phyloP scores from a whole-genome alignment of 495 filamentous ascomycete species.

The Oidiodendron maius region DNA sequence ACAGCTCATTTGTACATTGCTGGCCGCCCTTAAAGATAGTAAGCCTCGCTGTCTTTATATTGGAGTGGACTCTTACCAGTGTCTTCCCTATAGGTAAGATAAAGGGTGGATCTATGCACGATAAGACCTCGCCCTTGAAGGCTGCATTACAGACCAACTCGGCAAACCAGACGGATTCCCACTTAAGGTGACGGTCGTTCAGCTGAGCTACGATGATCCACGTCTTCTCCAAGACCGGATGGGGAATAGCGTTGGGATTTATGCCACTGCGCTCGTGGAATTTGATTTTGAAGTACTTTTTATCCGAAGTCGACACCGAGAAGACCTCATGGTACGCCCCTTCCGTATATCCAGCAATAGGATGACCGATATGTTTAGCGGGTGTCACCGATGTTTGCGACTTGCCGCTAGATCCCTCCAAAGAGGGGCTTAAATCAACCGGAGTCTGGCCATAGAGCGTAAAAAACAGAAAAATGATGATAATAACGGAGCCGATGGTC shows the following conservation, averaged over 20 bases:
- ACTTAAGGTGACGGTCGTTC: conserved; percentile 9
- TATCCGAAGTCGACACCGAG: conserved; percentile 34
- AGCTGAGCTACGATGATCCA: conserved; percentile 44
- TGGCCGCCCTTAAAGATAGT: too few species aligned
- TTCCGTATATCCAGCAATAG: not conserved
- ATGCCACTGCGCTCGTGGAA: conserved; percentile 31
- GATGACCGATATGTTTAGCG: not conserved
- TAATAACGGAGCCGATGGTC: not conserved
- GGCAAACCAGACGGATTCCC: conserved; percentile 23
- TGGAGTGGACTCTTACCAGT: too few species aligned
- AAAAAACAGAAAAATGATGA: not conserved
- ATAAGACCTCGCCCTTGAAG: conserved; percentile 32
- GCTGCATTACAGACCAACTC: conserved; percentile 41
- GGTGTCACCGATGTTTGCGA: not conserved
- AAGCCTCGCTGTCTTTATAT: too few species aligned
- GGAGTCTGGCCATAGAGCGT: not conserved
- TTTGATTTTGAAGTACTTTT: conserved; percentile 35
- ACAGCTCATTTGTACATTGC: conserved; percentile 35
- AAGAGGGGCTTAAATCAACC: not conserved
- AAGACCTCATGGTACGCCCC: conserved; percentile 25
- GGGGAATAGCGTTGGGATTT: conserved; percentile 51
- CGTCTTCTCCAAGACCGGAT: conserved; percentile 33
- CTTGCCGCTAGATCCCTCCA: not conserved
- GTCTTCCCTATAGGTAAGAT: conserved; percentile 39
- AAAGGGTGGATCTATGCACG: conserved; percentile 31